These are phyloP conservation scores for Lathyrus oleraceus DNA, from an alignment of 306 rosid species.

Conservation along the genomic window DNA sequence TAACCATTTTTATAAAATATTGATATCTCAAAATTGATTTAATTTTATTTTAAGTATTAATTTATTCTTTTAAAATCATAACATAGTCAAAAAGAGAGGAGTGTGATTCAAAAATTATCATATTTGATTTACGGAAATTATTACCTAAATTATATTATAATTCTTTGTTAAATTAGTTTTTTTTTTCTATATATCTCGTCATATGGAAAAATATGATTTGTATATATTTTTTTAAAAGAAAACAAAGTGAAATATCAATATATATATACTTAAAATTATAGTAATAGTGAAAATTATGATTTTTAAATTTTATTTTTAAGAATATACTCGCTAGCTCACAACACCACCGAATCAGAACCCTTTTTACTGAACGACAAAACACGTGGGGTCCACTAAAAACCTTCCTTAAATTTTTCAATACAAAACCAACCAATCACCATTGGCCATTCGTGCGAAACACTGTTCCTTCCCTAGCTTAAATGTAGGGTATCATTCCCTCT, in stretches of 20 bases:
- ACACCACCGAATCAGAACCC: conserved; percentile 23
- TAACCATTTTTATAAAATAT: background rate
- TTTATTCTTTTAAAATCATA: background rate
- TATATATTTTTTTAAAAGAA: no score
- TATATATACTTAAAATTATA: no score
- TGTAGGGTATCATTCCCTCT: background rate
- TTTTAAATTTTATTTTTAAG: no score
- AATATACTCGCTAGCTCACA: no score
- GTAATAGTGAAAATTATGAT: no score
- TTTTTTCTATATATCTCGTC: background rate
- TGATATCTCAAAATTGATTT: background rate
- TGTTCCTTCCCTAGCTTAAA: background rate
- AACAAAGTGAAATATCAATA: no score
- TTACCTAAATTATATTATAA: background rate
- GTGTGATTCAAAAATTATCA: background rate
- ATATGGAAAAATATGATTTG: no score
- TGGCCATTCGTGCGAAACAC: background rate
- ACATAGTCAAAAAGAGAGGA: background rate
- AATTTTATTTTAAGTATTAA: background rate
- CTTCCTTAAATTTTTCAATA: conserved; percentile 23
- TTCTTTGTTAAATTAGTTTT: background rate
- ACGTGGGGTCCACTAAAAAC: conserved; percentile 37
- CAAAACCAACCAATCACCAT: background rate
- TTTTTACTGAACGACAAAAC: conserved; percentile 1
- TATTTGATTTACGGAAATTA: background rate